These are phyloP conservation scores for Borovskyia barvae DNA, from an alignment of 208 protist genomes.

Conservation along the genomic window DNA sequence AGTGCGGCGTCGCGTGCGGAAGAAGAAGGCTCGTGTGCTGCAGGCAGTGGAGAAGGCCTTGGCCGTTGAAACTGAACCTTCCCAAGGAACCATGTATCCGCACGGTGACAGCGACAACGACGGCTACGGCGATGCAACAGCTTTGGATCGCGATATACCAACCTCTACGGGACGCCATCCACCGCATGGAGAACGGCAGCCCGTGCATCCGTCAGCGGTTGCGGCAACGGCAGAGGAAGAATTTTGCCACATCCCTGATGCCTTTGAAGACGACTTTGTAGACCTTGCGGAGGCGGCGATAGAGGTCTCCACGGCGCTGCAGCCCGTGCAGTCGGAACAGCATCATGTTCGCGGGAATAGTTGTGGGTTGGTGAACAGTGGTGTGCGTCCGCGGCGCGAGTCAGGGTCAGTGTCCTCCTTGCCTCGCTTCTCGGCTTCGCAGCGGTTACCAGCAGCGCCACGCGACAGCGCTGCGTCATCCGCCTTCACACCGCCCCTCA, in stretches of 20 bases:
- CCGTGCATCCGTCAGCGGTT: background rate
- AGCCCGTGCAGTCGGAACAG: slow-evolving; percentile 9
- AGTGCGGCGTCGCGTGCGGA: slow-evolving; percentile 23
- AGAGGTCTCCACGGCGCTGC: slow-evolving; percentile 10
- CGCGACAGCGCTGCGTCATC: background rate
- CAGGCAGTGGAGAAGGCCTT: slow-evolving; percentile 56
- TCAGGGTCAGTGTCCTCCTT: background rate
- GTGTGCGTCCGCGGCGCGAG: slow-evolving; percentile 7
- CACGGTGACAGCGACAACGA: background rate
- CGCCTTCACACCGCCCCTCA: background rate
- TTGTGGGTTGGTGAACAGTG: slow-evolving; percentile 28
- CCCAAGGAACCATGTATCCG: no score
- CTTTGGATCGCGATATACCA: no score
- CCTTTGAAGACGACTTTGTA: slow-evolving; percentile 13
- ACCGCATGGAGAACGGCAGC: no score
- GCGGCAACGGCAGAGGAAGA: background rate
- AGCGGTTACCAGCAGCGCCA: background rate
- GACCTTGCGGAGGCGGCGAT: slow-evolving; percentile 20
- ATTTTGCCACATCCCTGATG: slow-evolving; percentile 9
- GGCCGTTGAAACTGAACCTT: background rate
- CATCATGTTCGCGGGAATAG: slow-evolving; percentile 19
- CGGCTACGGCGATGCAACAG: background rate
- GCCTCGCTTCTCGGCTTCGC: background rate
- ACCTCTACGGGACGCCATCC: no score
- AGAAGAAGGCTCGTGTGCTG: slow-evolving; percentile 56